These are phyloP conservation scores for Lepidium sativum DNA, from an alignment of 345 rosid species.

Conservation along the genomic window DNA sequence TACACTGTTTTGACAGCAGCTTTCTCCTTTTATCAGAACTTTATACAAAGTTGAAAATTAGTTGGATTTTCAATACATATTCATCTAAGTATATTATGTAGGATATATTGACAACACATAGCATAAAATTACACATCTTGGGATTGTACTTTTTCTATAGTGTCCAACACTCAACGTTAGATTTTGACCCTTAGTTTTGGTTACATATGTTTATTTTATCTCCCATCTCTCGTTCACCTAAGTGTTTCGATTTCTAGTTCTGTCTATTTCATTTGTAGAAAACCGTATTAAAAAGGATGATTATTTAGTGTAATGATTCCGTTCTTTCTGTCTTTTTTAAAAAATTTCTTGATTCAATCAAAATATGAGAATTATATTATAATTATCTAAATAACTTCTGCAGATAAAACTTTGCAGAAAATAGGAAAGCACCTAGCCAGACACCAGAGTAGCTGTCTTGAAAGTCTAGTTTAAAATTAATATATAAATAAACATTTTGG, in stretches of 20 bases:
- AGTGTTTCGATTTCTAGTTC: background rate
- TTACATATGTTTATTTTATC: background rate
- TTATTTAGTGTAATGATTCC: background rate
- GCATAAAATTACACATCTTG: background rate
- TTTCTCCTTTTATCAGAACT: constrained; percentile 16
- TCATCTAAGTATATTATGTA: background rate
- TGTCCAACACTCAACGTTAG: background rate
- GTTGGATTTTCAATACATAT: constrained; percentile 17
- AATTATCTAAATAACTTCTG: background rate
- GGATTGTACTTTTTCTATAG: background rate
- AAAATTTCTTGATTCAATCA: background rate
- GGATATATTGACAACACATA: constrained; percentile 9
- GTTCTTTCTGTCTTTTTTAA: background rate
- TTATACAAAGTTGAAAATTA: constrained; percentile 11
- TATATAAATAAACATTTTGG: too few relatives aligned
- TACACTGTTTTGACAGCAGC: constrained; percentile 10
- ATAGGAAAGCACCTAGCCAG: background rate
- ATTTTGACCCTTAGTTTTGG: background rate
- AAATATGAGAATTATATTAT: background rate
- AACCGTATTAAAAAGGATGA: too few relatives aligned
- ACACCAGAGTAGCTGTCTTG: background rate
- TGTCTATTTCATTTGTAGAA: background rate
- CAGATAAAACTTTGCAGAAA: background rate
- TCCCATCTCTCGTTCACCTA: background rate
- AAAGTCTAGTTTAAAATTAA: background rate